A percentile compares a stretch with the other conserved stretches of the same genome.
Evolutionary conservation across 495 filamentous ascomycete genomes (phyloP).

Genomic region (Aspergillus biplanus): DNA sequence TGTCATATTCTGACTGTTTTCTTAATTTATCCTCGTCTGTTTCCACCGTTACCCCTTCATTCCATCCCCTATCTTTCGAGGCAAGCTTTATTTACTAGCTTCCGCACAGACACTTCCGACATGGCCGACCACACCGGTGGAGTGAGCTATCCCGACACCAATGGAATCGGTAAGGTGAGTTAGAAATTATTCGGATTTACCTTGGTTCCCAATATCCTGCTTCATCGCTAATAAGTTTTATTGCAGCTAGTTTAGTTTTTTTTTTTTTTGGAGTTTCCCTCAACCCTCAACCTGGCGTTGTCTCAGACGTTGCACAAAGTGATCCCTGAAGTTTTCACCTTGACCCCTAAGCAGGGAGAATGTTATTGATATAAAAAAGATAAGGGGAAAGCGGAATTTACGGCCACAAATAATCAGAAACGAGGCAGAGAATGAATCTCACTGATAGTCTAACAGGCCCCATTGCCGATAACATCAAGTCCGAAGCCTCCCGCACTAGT

Average conservation of each 20-base stretch:
- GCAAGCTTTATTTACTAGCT: slow-evolving; percentile 20
- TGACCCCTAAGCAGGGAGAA: slow-evolving; percentile 30
- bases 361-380: slow-evolving; percentile 39
- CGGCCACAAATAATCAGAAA: neutral
- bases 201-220: neutral
- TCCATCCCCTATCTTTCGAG: slow-evolving; percentile 8
- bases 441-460: slow-evolving; percentile 60
- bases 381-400: slow-evolving; percentile 22
- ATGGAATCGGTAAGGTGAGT: slow-evolving; percentile 48
- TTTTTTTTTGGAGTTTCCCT: slow-evolving; percentile 12
- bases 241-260: neutral
- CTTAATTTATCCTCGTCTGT: slow-evolving; percentile 6
- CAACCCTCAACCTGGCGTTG: slow-evolving; percentile 1
- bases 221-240: no score
- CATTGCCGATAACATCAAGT: slow-evolving; percentile 75
- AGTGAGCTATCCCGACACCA: slow-evolving; percentile 49
- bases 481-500: slow-evolving; percentile 70
- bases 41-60: slow-evolving; percentile 1
- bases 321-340: slow-evolving; percentile 15
- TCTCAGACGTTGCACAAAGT: slow-evolving; percentile 24
- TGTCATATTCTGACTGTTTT: slow-evolving; percentile 25
- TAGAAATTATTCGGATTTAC: slow-evolving; percentile 4
- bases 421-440: slow-evolving; percentile 22
- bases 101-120: slow-evolving; percentile 21
- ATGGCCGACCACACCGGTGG: slow-evolving; percentile 33